Evolutionary conservation across 495 filamentous ascomycete genomes (phyloP).

Genomic region (Trichoderma gamsii): DNA sequence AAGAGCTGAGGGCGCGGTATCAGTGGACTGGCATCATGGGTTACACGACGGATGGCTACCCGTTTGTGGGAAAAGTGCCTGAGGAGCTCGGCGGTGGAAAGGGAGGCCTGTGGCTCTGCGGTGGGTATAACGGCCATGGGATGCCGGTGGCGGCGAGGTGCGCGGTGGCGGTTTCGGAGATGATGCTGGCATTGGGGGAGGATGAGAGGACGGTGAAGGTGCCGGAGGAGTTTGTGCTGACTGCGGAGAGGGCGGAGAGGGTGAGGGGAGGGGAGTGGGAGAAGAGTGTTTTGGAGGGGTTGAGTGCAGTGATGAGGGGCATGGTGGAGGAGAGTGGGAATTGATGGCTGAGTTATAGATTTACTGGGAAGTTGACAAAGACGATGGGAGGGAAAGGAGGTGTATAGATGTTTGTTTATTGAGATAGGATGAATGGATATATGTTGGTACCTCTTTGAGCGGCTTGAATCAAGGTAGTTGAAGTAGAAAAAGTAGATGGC

Average conservation of each 20-base stretch:
- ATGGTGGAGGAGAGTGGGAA: neutral
- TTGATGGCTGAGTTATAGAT: neutral
- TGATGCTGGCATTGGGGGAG: conserved; percentile 46
- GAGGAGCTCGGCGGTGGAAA: conserved; percentile 30
- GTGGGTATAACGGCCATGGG: conserved; percentile 67
- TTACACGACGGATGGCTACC: conserved; percentile 59
- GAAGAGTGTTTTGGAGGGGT: neutral
- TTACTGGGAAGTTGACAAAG: neutral
- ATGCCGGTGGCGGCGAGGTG: conserved; percentile 73
- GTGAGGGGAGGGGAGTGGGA: conserved; percentile 18
- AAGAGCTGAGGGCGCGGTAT: conserved; percentile 46
- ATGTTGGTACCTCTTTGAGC: too few relatives aligned
- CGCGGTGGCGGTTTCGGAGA: conserved; percentile 58
- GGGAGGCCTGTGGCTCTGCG: conserved; percentile 51
- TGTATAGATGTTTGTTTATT: too few relatives aligned
- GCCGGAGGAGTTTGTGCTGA: conserved; percentile 44
- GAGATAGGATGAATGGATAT: too few relatives aligned
- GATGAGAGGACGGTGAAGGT: conserved; percentile 24
- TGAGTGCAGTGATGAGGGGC: neutral
- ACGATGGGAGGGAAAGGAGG: too few relatives aligned
- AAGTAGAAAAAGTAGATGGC: too few relatives aligned
- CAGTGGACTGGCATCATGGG: conserved; percentile 86
- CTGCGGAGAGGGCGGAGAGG: conserved; percentile 32
- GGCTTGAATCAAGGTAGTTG: too few relatives aligned
- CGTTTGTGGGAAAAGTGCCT: conserved; percentile 61